These are phyloP conservation scores for Lachnellula willkommii DNA, from an alignment of 2,329 filamentous ascomycete genomes.

Conservation along the genomic window DNA sequence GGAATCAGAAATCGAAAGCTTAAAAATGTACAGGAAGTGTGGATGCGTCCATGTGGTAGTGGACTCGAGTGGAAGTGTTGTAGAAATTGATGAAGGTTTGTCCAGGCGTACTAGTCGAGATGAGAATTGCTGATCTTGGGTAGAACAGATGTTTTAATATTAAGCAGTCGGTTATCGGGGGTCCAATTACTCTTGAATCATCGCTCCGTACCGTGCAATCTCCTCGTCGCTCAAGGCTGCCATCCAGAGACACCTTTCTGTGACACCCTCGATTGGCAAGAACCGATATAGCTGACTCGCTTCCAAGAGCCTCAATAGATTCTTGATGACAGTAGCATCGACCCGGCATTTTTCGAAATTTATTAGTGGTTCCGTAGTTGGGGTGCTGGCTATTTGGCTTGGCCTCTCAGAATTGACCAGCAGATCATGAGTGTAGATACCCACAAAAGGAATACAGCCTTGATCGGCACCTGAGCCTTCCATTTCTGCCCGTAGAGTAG, in stretches of 20 bases:
- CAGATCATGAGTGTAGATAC: slow-evolving; percentile 76
- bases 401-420: slow-evolving; percentile 77
- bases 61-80: neutral
- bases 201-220: slow-evolving; percentile 46
- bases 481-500: slow-evolving; percentile 74
- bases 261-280: slow-evolving; percentile 68
- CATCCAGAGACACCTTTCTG: slow-evolving; percentile 81
- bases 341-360: slow-evolving; percentile 81
- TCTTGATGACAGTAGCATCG: slow-evolving; percentile 73
- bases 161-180: neutral
- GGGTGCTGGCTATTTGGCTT: slow-evolving; percentile 64
- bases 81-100: neutral
- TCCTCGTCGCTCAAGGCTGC: slow-evolving; percentile 71
- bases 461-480: slow-evolving; percentile 57
- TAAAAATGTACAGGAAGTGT: neutral
- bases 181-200: slow-evolving; percentile 26
- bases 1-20: neutral
- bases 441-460: slow-evolving; percentile 80
- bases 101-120: neutral
- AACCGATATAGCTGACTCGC: slow-evolving; percentile 71
- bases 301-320: slow-evolving; percentile 70
- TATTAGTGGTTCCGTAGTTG: slow-evolving; percentile 62
- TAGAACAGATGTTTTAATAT: neutral
- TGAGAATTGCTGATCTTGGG: neutral
- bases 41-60: neutral